Conservation (phyloP, 805 yeast species). For the Saturnispora serradocipensis region DNA sequence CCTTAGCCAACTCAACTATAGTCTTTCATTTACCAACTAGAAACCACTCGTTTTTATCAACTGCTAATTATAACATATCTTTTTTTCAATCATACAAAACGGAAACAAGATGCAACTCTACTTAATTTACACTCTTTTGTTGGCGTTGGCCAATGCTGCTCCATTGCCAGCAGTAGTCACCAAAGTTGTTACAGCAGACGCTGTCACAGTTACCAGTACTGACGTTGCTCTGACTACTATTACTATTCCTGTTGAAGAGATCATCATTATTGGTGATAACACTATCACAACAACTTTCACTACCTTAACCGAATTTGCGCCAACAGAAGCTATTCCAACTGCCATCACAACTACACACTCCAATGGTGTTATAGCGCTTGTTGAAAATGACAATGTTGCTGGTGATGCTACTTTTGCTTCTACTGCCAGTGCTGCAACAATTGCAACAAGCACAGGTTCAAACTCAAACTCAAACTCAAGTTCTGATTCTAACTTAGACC, state of each 20-base stretch:
- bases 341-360: constrained; percentile 36
- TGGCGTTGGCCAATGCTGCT: constrained; percentile 5
- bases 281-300: constrained; percentile 5
- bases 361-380: constrained; percentile 27
- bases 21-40: background rate
- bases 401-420: constrained; percentile 8
- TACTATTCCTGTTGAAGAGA: constrained; percentile 21
- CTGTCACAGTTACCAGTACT: constrained; percentile 14
- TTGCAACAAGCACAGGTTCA: background rate
- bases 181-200: constrained; percentile 20
- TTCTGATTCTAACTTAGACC: background rate
- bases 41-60: background rate
- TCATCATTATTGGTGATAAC: constrained; percentile 22
- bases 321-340: background rate
- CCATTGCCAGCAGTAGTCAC: constrained; percentile 20
- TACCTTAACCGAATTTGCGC: constrained; percentile 1
- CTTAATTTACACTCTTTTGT: constrained; percentile 3
- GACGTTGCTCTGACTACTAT: constrained; percentile 4
- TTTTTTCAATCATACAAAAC: background rate
- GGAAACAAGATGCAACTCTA: constrained; percentile 6
- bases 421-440: constrained; percentile 5
- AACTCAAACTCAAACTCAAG: background rate
- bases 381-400: constrained; percentile 1
- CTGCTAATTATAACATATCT: background rate
- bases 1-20: background rate